Base-by-base conservation (phyloP, 2,329 filamentous ascomycete genomes). In the Exophiala lecanii-corni region DNA sequence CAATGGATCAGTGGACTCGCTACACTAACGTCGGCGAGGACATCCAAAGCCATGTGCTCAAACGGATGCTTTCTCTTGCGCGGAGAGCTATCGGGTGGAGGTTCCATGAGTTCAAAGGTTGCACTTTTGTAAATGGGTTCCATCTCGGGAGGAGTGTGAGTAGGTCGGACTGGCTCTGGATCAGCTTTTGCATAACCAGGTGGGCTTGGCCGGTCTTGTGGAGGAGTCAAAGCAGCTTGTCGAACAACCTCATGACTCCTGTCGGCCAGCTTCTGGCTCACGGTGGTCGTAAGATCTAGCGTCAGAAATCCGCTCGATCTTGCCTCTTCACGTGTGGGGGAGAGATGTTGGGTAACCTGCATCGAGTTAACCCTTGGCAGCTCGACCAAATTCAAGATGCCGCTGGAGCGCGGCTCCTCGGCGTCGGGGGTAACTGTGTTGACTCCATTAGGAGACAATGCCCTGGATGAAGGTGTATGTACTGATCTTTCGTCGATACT, bases 271-370 rank as follows among this genome's bases (percentile, higher is more conserved):
- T 41, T 50, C 23, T 48, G 44, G 25, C 33, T 37, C 26, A 49
- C 28, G 30, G 48, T 42, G 21, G 54, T 48, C 5, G 44, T 43
- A n/a, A 51, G 36, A 28, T 55, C 48, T 13, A 56, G 41, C 3
- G 39, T 50, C 36, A 56, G 37, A 30, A 55, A 56, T 23, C 54
- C 54, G 37, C 52, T 55, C 26, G 54, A 56, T 36, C 54, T 45
- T 15, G 52, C 33, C 41, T 56, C 54, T 13, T 56, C 40, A 10
- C 45, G 47, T 38, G 47, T 23, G n/a, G 49, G 41, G 17, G 49
- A 46, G 17, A 49, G 39, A n/a, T 36, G 49, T 30, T 39, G 45
- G 10, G 45, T 32, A 19, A 48, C 28, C 23, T 33, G 35, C 13
- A 49, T 41, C 2, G 36, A 21, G 9, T 31, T 32, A 9, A 40